phyloP scores from a whole-genome alignment of 129 eudicot species.

The Solidago caesia region DNA sequence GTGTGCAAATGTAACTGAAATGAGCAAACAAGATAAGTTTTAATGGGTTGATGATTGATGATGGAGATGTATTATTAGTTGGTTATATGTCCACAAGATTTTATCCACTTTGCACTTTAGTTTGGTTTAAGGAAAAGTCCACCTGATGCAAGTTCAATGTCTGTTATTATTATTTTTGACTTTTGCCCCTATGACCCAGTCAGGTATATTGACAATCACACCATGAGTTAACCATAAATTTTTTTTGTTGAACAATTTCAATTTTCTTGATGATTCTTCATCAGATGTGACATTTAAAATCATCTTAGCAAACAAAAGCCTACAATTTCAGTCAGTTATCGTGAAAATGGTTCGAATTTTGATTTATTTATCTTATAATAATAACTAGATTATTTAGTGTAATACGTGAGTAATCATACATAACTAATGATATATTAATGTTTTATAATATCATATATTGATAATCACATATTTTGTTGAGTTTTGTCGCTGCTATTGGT shows the following conservation, averaged over 20 bases:
- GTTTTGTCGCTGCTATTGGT: too few relatives aligned
- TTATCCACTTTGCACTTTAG: constrained; percentile 1
- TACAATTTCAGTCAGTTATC: background rate
- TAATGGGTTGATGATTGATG: constrained; percentile 13
- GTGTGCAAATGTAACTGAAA: constrained; percentile 22
- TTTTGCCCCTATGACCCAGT: background rate
- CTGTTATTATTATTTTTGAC: background rate
- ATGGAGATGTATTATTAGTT: constrained; percentile 19
- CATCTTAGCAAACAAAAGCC: background rate
- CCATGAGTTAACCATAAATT: constrained; percentile 1
- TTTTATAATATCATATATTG: too few relatives aligned
- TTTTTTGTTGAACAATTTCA: constrained; percentile 3
- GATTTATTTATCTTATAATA: too few relatives aligned
- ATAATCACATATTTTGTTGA: too few relatives aligned
- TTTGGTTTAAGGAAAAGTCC: background rate
- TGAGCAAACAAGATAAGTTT: constrained; percentile 14
- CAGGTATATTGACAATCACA: background rate
- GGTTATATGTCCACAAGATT: constrained; percentile 8
- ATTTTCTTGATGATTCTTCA: constrained; percentile 11
- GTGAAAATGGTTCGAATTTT: too few relatives aligned
- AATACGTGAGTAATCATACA: too few relatives aligned
- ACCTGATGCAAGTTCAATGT: constrained; percentile 4
- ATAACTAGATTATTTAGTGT: too few relatives aligned
- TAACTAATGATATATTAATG: too few relatives aligned
- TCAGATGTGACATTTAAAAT: background rate